phyloP scores from a whole-genome alignment of 129 eudicot species.

The Ambrosia artemisiifolia region DNA sequence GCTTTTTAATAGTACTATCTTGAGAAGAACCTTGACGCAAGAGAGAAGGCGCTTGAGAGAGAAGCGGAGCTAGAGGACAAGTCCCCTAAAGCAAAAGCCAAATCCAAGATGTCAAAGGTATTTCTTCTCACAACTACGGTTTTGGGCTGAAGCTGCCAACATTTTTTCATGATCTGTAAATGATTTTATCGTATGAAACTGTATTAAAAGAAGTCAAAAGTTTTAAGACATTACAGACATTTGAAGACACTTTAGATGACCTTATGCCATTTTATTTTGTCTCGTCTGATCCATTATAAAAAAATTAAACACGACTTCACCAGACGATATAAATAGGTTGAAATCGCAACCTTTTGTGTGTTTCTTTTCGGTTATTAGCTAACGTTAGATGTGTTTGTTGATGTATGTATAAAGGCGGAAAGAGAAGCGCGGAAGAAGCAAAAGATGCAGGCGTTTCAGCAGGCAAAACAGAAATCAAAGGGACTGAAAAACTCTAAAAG shows the following conservation, averaged over 20 bases:
- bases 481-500: slow-evolving; percentile 73
- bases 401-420: slow-evolving; percentile 61
- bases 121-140: neutral
- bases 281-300: no score
- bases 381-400: neutral
- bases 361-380: neutral
- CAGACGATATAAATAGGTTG: no score
- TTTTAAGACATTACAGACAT: neutral
- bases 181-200: no score
- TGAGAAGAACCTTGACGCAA: slow-evolving; percentile 97
- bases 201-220: neutral
- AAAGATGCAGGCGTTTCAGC: slow-evolving; percentile 87
- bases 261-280: neutral
- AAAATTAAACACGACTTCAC: no score
- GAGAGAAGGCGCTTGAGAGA: slow-evolving; percentile 82
- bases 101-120: slow-evolving; percentile 97
- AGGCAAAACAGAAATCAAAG: slow-evolving; percentile 84
- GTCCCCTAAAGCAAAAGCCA: slow-evolving; percentile 85
- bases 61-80: slow-evolving; percentile 92
- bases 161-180: no score
- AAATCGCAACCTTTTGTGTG: no score
- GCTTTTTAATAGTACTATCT: slow-evolving; percentile 67
- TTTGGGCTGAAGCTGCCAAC: no score
- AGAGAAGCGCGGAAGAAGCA: slow-evolving; percentile 95
- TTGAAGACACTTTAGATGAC: neutral